Evolutionary conservation across 2,329 filamentous ascomycete species (phyloP), one percentile per base, ranked within the genome.

Genomic region (Aspergillus flavus): DNA sequence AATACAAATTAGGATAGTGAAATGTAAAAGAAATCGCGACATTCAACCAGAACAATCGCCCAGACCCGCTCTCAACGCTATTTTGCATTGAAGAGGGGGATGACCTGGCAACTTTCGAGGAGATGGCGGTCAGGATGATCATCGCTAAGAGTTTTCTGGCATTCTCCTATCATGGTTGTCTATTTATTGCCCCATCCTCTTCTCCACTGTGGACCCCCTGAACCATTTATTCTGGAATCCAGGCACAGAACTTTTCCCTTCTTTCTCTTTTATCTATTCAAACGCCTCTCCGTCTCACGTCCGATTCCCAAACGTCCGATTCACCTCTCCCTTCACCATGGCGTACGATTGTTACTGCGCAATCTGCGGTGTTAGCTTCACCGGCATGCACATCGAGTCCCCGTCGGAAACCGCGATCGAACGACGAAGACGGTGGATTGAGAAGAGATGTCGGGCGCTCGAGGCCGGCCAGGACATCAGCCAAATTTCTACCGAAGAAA

Each of bases 311-410:
- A 23, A 54, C n/a, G 30, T 16, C 52, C 16, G n/a, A 34, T 21
- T 36, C 30, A 21, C n/a, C 16, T 14, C 48, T 52, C 28, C 16
- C 7, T 14, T 34, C 48, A 48, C 16, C 30, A 70, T 70, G 68
- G 67, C 67, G n/a, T 70, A 68, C 57, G 68, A 70, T 48, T 70
- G 68, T 36, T 70, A 70, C 62, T 70, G 68, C 46, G 67, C 68
- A 36, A 63, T 70, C 41, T 70, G 68, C 46, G 68, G 68, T 23
- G 67, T 69, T 10, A 64, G 68, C 14, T 70, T 70, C 48, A 64
- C 62, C 48, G 67, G 68, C 7, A 66, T 70, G 65, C 65, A 65
- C 46, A 66, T 69, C n/a, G 68, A 68, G 23, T 48, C 64, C 2
- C 66, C 64, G 14, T 70, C 68, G 6, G 62, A 70, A 43, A 57